phyloP scores from a whole-genome alignment of 2,329 filamentous ascomycete genomes.

The Colletotrichum phormii region DNA sequence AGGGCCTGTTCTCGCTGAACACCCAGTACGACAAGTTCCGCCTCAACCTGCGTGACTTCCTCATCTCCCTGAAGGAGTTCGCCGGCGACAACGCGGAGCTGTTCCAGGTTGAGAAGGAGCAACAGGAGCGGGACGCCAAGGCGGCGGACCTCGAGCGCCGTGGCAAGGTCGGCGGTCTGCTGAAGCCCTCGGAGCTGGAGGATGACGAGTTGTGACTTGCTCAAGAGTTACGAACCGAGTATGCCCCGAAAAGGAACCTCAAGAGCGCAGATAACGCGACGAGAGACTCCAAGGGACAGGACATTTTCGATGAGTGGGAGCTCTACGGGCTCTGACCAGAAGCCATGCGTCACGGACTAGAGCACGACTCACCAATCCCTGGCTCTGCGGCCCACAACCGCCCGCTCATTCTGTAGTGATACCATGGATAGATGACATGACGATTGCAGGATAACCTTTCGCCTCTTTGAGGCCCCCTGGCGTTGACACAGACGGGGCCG shows the following conservation, averaged over 20 bases:
- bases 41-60: conserved; percentile 93
- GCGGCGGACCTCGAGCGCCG: conserved; percentile 90
- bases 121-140: conserved; percentile 86
- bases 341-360: conserved; percentile 34
- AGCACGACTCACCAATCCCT: conserved; percentile 35
- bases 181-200: conserved; percentile 97
- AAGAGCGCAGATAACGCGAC: conserved; percentile 40
- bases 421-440: conserved; percentile 38
- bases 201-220: conserved; percentile 91
- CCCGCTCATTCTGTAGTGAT: conserved; percentile 37
- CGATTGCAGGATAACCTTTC: conserved; percentile 37
- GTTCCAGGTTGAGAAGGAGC: conserved; percentile 93
- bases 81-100: conserved; percentile 95
- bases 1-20: conserved; percentile 89
- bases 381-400: conserved; percentile 34
- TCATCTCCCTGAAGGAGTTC: conserved; percentile 97
- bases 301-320: conserved; percentile 71
- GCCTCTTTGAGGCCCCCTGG: conserved; percentile 21
- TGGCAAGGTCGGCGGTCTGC: conserved; percentile 92
- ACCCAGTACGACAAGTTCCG: conserved; percentile 95
- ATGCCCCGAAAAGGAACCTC: conserved; percentile 54
- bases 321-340: conserved; percentile 68
- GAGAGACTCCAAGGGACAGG: conserved; percentile 43
- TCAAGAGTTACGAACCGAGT: conserved; percentile 74
- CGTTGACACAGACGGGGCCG: conserved; percentile 24